Conservation (phyloP, 352 stramenopile genomes). For the Peronospora tabacina region DNA sequence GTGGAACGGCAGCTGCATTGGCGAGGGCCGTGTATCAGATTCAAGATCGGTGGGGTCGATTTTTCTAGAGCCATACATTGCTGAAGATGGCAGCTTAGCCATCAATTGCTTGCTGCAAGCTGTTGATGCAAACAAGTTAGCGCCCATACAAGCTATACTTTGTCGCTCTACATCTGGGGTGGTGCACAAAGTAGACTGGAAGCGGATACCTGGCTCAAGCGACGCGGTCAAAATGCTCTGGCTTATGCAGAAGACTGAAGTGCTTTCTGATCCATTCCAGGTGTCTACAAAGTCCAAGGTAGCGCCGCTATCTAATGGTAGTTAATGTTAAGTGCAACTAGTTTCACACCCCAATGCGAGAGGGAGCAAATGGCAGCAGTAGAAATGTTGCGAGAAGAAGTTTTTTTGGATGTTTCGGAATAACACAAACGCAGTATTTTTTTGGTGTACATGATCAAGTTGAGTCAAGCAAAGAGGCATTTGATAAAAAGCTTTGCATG, state of each 20-base stretch:
- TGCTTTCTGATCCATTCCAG: slow-evolving; percentile 29
- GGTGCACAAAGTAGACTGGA: slow-evolving; percentile 66
- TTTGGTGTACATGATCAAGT: slow-evolving; percentile 7
- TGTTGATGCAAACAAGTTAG: slow-evolving; percentile 41
- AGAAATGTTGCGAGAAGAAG: slow-evolving; percentile 7
- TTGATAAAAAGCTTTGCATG: neutral
- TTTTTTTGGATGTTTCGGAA: neutral
- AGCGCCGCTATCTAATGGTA: slow-evolving; percentile 26
- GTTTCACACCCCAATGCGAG: neutral
- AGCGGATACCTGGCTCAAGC: slow-evolving; percentile 65
- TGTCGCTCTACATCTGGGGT: slow-evolving; percentile 38
- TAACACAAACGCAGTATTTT: slow-evolving; percentile 22
- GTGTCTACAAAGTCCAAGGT: slow-evolving; percentile 9
- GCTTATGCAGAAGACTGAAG: slow-evolving; percentile 60
- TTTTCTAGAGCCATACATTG: slow-evolving; percentile 72
- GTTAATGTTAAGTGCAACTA: slow-evolving; percentile 8
- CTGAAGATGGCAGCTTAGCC: slow-evolving; percentile 36
- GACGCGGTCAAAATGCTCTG: slow-evolving; percentile 64
- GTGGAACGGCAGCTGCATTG: slow-evolving; percentile 78
- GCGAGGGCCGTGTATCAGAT: slow-evolving; percentile 79
- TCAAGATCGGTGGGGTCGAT: slow-evolving; percentile 54
- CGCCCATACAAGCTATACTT: slow-evolving; percentile 26
- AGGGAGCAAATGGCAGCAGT: slow-evolving; percentile 1
- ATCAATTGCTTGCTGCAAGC: slow-evolving; percentile 73
- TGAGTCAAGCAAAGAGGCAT: neutral